Evolutionary conservation across 352 stramenopile species (phyloP).

Genomic region (Pythium rishiriense): DNA sequence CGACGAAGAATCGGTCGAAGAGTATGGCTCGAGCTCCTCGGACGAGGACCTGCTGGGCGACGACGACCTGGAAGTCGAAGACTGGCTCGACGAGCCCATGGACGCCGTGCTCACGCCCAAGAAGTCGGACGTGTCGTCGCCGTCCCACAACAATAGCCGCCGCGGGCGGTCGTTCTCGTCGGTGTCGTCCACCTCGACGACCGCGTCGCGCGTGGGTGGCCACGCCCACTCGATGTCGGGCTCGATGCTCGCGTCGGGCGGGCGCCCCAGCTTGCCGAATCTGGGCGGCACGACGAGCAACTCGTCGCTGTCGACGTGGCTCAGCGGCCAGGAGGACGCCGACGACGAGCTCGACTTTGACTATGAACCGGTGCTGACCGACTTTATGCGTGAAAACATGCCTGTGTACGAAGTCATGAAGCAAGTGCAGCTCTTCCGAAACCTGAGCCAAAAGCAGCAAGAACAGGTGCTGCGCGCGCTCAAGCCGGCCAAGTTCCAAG

Average conservation of each 20-base stretch:
- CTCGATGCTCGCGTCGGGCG: slow-evolving; percentile 18
- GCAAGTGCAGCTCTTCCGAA: slow-evolving; percentile 86
- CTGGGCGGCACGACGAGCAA: slow-evolving; percentile 42
- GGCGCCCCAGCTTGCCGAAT: slow-evolving; percentile 15
- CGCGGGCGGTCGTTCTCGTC: slow-evolving; percentile 48
- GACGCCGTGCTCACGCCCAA: slow-evolving; percentile 60
- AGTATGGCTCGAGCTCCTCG: slow-evolving; percentile 20
- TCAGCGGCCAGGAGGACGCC: slow-evolving; percentile 62
- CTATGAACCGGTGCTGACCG: slow-evolving; percentile 63
- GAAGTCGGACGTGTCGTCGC: slow-evolving; percentile 51
- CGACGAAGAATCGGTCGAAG: slow-evolving; percentile 23
- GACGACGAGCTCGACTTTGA: slow-evolving; percentile 68
- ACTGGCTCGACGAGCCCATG: slow-evolving; percentile 78
- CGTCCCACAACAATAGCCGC: slow-evolving; percentile 36
- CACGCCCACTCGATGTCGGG: slow-evolving; percentile 37
- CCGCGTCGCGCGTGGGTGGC: slow-evolving; percentile 2
- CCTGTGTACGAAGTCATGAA: slow-evolving; percentile 88
- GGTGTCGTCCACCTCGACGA: slow-evolving; percentile 50
- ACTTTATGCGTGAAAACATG: slow-evolving; percentile 83
- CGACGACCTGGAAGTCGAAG: slow-evolving; percentile 61
- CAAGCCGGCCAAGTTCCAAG: slow-evolving; percentile 84
- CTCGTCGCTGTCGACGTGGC: slow-evolving; percentile 61
- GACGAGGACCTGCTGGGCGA: slow-evolving; percentile 40
- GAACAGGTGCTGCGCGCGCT: slow-evolving; percentile 85
- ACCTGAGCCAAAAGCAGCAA: slow-evolving; percentile 86